A percentile compares a stretch with the other conserved stretches of the same genome.
phyloP scores from a whole-genome alignment of 164 flowering plant genomes.

The Kingdonia uniflora region DNA sequence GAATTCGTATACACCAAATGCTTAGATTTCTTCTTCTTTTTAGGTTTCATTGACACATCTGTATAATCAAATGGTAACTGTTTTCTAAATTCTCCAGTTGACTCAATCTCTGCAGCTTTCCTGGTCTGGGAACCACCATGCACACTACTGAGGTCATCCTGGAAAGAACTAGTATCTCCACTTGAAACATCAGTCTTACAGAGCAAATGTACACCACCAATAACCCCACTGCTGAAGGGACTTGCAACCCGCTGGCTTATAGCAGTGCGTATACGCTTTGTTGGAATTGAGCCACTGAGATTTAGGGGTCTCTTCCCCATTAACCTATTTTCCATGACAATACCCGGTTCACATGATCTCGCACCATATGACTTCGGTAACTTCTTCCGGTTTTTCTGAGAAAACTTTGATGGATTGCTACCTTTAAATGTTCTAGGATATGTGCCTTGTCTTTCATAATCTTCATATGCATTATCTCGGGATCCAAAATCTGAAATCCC shows the following conservation, averaged over 20 bases:
- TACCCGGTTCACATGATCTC: slow-evolving; percentile 45
- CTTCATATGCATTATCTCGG: slow-evolving; percentile 50
- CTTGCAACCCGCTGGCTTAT: slow-evolving; percentile 74
- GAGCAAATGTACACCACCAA: slow-evolving; percentile 34
- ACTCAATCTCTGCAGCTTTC: slow-evolving; percentile 69
- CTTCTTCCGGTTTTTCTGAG: slow-evolving; percentile 50
- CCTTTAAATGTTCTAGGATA: slow-evolving; percentile 45
- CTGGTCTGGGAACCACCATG: slow-evolving; percentile 55
- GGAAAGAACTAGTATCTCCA: slow-evolving; percentile 92
- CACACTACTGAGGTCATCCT: slow-evolving; percentile 82
- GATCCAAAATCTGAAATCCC: slow-evolving; percentile 35
- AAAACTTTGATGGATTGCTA: slow-evolving; percentile 39
- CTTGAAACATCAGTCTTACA: slow-evolving; percentile 83
- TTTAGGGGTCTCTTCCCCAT: slow-evolving; percentile 61
- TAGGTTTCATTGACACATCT: slow-evolving; percentile 57
- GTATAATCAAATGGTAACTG: slow-evolving; percentile 49
- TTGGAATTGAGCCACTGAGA: slow-evolving; percentile 74
- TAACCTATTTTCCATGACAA: slow-evolving; percentile 41
- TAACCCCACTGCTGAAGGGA: slow-evolving; percentile 42
- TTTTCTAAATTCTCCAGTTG: slow-evolving; percentile 58
- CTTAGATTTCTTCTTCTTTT: slow-evolving; percentile 85
- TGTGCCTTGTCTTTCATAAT: slow-evolving; percentile 75
- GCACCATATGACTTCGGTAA: slow-evolving; percentile 29
- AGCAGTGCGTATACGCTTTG: slow-evolving; percentile 81
- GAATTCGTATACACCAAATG: slow-evolving; percentile 37